Evolutionary conservation across 148 eudicot genomes (phyloP).

Genomic region (Simmondsia chinensis): DNA sequence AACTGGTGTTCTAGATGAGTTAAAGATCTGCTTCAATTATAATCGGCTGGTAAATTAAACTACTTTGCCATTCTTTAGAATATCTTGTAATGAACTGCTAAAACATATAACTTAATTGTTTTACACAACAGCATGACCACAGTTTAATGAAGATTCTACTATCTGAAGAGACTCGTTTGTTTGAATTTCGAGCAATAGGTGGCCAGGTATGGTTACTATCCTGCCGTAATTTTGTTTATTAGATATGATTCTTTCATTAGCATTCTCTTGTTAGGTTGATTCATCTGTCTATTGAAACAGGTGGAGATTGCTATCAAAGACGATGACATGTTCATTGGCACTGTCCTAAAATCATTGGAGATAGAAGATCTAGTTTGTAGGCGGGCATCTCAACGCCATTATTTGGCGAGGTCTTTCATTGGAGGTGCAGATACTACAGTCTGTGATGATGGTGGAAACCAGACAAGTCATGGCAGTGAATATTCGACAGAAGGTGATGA

Average conservation of each 20-base stretch:
- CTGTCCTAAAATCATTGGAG: conserved; percentile 81
- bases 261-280: conserved; percentile 8
- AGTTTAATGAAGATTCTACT: conserved; percentile 64
- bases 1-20: conserved; percentile 82
- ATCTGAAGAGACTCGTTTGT: conserved; percentile 69
- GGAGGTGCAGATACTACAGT: conserved; percentile 37
- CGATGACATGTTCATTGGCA: conserved; percentile 85
- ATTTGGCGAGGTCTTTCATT: conserved; percentile 79
- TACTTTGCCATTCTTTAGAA: background rate
- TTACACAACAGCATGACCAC: conserved; percentile 32
- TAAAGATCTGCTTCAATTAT: conserved; percentile 68
- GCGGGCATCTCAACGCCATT: conserved; percentile 40
- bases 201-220: conserved; percentile 58
- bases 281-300: conserved; percentile 27
- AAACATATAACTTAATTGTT: conserved; percentile 2
- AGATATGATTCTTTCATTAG: background rate
- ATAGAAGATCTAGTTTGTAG: conserved; percentile 75
- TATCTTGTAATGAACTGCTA: conserved; percentile 3
- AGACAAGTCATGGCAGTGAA: conserved; percentile 24
- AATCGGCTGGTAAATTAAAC: conserved; percentile 39
- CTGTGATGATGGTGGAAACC: conserved; percentile 22
- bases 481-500: conserved; percentile 66
- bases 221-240: background rate
- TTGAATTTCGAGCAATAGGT: conserved; percentile 95
- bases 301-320: conserved; percentile 72